phyloP scores from a whole-genome alignment of 2,329 filamentous ascomycete genomes.

The Talaromyces sp. region DNA sequence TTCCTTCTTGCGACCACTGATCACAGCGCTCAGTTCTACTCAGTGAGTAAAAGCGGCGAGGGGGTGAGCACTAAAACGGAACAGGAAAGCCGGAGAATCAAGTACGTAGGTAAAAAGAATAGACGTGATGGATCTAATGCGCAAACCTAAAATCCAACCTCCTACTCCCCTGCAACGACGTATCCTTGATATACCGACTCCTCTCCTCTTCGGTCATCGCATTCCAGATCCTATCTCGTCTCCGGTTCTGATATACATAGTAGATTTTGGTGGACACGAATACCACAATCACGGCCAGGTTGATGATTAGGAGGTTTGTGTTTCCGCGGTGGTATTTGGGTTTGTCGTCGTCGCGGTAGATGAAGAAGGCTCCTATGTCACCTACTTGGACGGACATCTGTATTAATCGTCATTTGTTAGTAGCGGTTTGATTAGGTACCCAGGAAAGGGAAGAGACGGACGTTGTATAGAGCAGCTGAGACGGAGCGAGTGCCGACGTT shows the following conservation, averaged over 20 bases:
- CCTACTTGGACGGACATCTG: conserved; percentile 12
- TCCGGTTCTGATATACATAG: conserved; percentile 22
- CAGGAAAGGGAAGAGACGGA: conserved; percentile 18
- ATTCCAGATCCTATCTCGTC: conserved; percentile 8
- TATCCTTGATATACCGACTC: conserved; percentile 6
- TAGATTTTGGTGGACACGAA: conserved; percentile 45
- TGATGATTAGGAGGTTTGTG: conserved; percentile 51
- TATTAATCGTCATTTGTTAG: neutral
- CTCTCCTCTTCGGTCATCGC: conserved; percentile 6
- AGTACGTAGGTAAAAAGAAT: too few species aligned
- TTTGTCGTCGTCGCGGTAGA: conserved; percentile 52
- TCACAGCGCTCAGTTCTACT: too few species aligned
- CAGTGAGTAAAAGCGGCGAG: too few species aligned
- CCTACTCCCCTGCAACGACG: conserved; percentile 10
- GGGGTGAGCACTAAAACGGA: too few species aligned
- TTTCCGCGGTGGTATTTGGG: conserved; percentile 57
- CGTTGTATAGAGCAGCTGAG: conserved; percentile 43
- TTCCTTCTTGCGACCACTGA: too few species aligned
- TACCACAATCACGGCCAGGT: conserved; percentile 44
- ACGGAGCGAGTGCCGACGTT: conserved; percentile 41
- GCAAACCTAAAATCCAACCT: conserved; percentile 16
- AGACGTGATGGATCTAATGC: neutral
- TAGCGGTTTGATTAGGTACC: too few species aligned
- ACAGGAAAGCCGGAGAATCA: too few species aligned
- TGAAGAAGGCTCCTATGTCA: conserved; percentile 19